Evolutionary conservation across 2,329 filamentous ascomycete species (phyloP).

Genomic region (Verticillium nubilum): DNA sequence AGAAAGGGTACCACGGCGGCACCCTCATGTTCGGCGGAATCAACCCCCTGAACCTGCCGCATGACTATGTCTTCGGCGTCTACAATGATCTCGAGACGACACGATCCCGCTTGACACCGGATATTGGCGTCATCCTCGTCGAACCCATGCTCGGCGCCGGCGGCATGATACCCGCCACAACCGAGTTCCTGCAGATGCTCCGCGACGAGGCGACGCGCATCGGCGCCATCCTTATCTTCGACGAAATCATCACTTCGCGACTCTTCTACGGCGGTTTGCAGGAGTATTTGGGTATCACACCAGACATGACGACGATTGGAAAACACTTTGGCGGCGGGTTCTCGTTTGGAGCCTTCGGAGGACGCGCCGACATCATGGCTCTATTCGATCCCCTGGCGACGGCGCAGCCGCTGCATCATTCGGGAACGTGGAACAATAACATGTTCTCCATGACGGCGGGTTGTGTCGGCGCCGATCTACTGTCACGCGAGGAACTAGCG

Average conservation of each 20-base stretch:
- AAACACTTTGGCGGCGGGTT: slow-evolving; percentile 65
- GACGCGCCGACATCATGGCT: slow-evolving; percentile 51
- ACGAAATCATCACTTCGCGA: slow-evolving; percentile 68
- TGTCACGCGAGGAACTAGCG: slow-evolving; percentile 7
- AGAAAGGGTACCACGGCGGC: slow-evolving; percentile 45
- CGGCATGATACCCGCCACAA: slow-evolving; percentile 46
- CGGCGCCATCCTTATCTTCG: slow-evolving; percentile 58
- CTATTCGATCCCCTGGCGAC: slow-evolving; percentile 44
- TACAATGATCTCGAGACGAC: slow-evolving; percentile 55
- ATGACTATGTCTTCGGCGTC: slow-evolving; percentile 53
- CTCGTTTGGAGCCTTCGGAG: slow-evolving; percentile 63
- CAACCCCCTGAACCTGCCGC: slow-evolving; percentile 35
- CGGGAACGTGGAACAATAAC: slow-evolving; percentile 14
- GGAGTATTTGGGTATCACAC: slow-evolving; percentile 34
- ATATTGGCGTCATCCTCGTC: slow-evolving; percentile 58
- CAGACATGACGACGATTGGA: slow-evolving; percentile 59
- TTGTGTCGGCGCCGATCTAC: slow-evolving; percentile 7
- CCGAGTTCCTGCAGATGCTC: slow-evolving; percentile 34
- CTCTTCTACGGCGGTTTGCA: slow-evolving; percentile 46
- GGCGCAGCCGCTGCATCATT: slow-evolving; percentile 9
- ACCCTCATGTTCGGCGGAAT: slow-evolving; percentile 29
- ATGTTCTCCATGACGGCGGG: slow-evolving; percentile 13
- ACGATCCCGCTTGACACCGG: slow-evolving; percentile 33
- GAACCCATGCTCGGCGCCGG: slow-evolving; percentile 62
- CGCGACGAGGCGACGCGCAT: slow-evolving; percentile 7